A percentile compares a stretch with the other conserved stretches of the same genome.
These are phyloP conservation scores for Penicillium brevicompactum DNA, from an alignment of 2,329 filamentous ascomycete species.

Conservation along the genomic window DNA sequence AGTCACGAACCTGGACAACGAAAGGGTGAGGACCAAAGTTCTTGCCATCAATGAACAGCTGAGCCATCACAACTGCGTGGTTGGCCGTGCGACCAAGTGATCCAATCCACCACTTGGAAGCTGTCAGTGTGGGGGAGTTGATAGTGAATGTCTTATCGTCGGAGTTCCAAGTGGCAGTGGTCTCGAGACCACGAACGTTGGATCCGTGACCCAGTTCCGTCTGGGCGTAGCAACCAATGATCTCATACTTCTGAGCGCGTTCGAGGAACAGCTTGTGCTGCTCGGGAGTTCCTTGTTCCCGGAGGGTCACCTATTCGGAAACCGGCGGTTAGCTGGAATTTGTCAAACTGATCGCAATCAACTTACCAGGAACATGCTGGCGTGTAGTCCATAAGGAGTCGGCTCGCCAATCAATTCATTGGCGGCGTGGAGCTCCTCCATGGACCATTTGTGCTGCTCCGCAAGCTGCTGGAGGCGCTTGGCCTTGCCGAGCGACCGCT, in stretches of 20 bases:
- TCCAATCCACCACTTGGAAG: conserved; percentile 85
- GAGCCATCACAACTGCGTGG: conserved; percentile 77
- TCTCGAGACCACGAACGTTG: conserved; percentile 73
- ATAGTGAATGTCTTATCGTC: conserved; percentile 74
- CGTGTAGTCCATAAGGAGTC: conserved; percentile 73
- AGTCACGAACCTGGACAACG: conserved; percentile 71
- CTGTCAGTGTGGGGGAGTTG: conserved; percentile 72
- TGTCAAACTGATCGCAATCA: background rate
- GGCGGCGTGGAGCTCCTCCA: conserved; percentile 65
- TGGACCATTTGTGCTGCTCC: conserved; percentile 66
- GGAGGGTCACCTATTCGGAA: conserved; percentile 60
- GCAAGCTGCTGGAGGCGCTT: conserved; percentile 70
- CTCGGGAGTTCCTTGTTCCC: conserved; percentile 71
- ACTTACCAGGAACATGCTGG: conserved; percentile 67
- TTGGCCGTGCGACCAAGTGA: conserved; percentile 75
- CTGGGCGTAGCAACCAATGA: conserved; percentile 79
- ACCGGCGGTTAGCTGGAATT: conserved; percentile 11
- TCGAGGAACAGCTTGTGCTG: conserved; percentile 74
- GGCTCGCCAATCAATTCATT: conserved; percentile 72
- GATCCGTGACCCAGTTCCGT: conserved; percentile 79
- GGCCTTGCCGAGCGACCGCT: conserved; percentile 68
- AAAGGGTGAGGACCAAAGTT: conserved; percentile 75
- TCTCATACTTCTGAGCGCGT: conserved; percentile 67
- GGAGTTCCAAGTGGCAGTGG: conserved; percentile 72
- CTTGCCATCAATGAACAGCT: conserved; percentile 70